These are phyloP conservation scores for Naematelia aurantialba DNA, from an alignment of 768 basidiomycete species.

Conservation along the genomic window DNA sequence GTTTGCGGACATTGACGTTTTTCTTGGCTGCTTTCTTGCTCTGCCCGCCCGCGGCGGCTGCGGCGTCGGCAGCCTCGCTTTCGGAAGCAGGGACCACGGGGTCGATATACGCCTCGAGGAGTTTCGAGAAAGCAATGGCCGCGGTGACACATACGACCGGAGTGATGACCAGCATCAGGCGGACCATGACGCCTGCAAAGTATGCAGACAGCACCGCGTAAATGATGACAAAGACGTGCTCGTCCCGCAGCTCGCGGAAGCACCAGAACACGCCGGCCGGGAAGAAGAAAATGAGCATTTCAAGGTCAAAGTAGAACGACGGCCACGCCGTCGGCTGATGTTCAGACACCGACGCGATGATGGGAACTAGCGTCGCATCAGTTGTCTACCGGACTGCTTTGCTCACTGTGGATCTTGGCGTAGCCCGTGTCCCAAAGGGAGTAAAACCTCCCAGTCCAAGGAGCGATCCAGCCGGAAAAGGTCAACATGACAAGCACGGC, in stretches of 20 bases:
- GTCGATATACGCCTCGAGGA: conserved; percentile 87
- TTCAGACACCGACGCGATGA: conserved; percentile 98
- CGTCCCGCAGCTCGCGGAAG: conserved; percentile 90
- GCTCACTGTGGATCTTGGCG: conserved; percentile 77
- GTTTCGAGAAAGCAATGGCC: conserved; percentile 80
- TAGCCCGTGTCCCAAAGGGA: conserved; percentile 99
- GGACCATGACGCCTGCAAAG: conserved; percentile 99
- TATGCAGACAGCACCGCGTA: conserved; percentile 94
- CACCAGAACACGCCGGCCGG: conserved; percentile 92
- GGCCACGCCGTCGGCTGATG: conserved; percentile 99
- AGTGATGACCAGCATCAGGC: conserved; percentile 93
- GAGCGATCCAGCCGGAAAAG: conserved; percentile 90
- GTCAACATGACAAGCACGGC: conserved; percentile 74
- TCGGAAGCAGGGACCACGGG: conserved; percentile 63
- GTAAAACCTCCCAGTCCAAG: conserved; percentile 99
- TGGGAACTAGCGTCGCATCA: conserved; percentile 59
- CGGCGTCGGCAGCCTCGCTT: conserved; percentile 28
- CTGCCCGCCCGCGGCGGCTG: conserved; percentile 47
- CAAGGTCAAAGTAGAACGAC: conserved; percentile 98
- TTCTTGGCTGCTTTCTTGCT: conserved; percentile 63
- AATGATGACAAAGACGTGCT: conserved; percentile 97
- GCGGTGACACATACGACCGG: conserved; percentile 93
- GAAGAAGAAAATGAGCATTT: conserved; percentile 96
- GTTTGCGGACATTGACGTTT: conserved; percentile 53
- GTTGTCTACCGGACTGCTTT: not conserved